Percentiles rank a stretch among this genome's conserved stretches.
phyloP scores from a whole-genome alignment of 106 monocot genomes.

The Triglochin maritima region DNA sequence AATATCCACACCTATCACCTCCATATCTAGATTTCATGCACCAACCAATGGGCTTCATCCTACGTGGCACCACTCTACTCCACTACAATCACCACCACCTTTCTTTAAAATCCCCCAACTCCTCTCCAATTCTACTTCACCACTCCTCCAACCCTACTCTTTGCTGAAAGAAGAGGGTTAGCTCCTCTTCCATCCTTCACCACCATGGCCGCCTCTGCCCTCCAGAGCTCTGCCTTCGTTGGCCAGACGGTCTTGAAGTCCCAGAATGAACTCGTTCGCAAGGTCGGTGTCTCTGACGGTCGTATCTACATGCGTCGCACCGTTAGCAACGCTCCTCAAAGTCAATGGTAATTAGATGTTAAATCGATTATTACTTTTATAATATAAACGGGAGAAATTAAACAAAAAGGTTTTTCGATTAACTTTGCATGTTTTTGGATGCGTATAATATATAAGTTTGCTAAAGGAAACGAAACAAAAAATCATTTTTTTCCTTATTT shows the following conservation, averaged over 20 bases:
- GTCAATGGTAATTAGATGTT: slow-evolving; percentile 48
- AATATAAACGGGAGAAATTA: not conserved
- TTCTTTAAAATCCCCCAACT: not conserved
- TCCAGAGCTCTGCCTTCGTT: slow-evolving; percentile 50
- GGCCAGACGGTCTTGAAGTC: slow-evolving; percentile 48
- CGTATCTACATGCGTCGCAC: slow-evolving; percentile 92
- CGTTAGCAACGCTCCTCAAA: slow-evolving; percentile 63
- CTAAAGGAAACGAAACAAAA: too few species aligned
- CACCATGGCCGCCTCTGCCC: slow-evolving; percentile 59
- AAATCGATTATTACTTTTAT: not conserved
- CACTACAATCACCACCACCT: not conserved
- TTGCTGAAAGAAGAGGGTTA: not conserved
- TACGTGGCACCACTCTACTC: slow-evolving; percentile 35
- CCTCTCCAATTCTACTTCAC: not conserved
- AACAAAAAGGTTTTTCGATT: too few species aligned
- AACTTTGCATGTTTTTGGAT: too few species aligned
- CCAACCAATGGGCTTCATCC: slow-evolving; percentile 24
- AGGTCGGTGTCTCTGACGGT: slow-evolving; percentile 33
- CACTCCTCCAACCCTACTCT: not conserved
- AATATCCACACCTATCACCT: not conserved
- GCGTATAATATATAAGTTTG: too few species aligned
- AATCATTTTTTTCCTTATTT: too few species aligned
- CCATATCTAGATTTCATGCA: slow-evolving; percentile 3
- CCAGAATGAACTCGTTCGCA: slow-evolving; percentile 45
- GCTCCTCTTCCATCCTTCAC: not conserved